Conservation (phyloP, 257 asterid genomes). For the Gentiana dahurica region DNA sequence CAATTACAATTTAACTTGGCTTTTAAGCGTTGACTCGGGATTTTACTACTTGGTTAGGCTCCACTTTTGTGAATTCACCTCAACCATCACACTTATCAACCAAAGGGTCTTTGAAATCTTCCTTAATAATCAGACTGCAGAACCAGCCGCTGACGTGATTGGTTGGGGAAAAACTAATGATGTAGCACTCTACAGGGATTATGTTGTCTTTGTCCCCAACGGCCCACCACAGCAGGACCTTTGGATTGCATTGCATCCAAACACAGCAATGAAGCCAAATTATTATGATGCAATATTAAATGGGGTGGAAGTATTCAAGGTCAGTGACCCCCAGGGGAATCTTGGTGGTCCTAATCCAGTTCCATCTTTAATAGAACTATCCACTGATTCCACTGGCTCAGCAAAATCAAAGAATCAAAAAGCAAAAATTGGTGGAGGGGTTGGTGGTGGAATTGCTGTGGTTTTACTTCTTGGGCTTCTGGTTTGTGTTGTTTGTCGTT, state of each 20-base stretch:
- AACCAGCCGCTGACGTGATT: conserved; percentile 31
- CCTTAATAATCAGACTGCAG: conserved; percentile 38
- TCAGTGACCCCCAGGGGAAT: conserved; percentile 42
- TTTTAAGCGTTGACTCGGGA: conserved; percentile 38
- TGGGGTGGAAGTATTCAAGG: conserved; percentile 73
- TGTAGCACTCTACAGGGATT: conserved; percentile 49
- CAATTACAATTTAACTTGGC: conserved; percentile 42
- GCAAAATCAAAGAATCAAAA: conserved; percentile 23
- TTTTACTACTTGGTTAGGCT: conserved; percentile 49
- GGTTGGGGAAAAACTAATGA: conserved; percentile 39
- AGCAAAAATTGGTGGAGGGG: conserved; percentile 61
- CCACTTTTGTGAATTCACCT: conserved; percentile 48
- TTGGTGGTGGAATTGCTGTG: conserved; percentile 74
- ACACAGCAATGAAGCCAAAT: conserved; percentile 17
- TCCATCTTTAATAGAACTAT: conserved; percentile 35
- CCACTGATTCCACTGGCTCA: conserved; percentile 20
- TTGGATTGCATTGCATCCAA: conserved; percentile 69
- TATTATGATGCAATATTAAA: conserved; percentile 69
- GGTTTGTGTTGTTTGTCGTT: conserved; percentile 28
- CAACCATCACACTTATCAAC: conserved; percentile 15
- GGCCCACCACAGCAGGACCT: conserved; percentile 57
- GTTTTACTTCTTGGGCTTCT: conserved; percentile 46
- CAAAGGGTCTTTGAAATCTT: conserved; percentile 36
- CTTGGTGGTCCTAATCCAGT: conserved; percentile 84
- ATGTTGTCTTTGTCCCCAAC: conserved; percentile 37